Conservation (phyloP, 2,329 filamentous ascomycete genomes). For the Aspergillus glaucus region DNA sequence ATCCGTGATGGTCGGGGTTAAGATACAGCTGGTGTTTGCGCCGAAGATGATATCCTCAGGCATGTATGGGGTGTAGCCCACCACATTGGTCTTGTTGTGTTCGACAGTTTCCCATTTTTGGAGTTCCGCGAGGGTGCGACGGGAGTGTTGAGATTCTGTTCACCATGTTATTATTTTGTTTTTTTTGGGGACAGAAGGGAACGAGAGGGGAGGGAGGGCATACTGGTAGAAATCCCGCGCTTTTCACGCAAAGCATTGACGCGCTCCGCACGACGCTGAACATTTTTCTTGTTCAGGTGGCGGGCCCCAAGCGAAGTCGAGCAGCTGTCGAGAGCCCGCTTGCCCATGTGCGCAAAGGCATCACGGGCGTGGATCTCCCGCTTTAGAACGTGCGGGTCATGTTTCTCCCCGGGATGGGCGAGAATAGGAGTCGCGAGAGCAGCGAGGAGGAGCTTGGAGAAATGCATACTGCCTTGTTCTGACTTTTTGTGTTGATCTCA, state of each 20-base stretch:
- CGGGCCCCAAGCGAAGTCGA: conserved; percentile 16
- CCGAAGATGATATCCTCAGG: conserved; percentile 30
- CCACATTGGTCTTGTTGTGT: conserved; percentile 33
- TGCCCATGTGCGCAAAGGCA: conserved; percentile 17
- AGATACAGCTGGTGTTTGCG: conserved; percentile 39
- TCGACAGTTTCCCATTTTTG: conserved; percentile 32
- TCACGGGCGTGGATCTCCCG: conserved; percentile 24
- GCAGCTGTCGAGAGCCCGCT: conserved; percentile 19
- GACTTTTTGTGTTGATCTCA: not conserved
- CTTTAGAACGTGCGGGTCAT: conserved; percentile 22
- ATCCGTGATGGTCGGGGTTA: conserved; percentile 39
- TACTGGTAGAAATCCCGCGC: conserved; percentile 21
- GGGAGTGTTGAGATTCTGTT: conserved; percentile 22
- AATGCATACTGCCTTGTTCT: conserved; percentile 13
- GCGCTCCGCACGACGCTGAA: conserved; percentile 22
- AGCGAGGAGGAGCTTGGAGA: conserved; percentile 25
- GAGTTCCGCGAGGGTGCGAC: conserved; percentile 32
- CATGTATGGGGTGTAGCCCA: conserved; percentile 21
- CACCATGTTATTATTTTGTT: not conserved
- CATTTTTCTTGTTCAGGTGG: conserved; percentile 19
- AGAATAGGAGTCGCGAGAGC: conserved; percentile 23
- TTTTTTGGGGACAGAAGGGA: too few species aligned
- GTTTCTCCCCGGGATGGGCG: conserved; percentile 27
- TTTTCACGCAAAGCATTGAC: conserved; percentile 21
- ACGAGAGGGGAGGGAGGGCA: not conserved